Base-by-base conservation (phyloP, 164 flowering plant genomes). In the Akebia trifoliata region DNA sequence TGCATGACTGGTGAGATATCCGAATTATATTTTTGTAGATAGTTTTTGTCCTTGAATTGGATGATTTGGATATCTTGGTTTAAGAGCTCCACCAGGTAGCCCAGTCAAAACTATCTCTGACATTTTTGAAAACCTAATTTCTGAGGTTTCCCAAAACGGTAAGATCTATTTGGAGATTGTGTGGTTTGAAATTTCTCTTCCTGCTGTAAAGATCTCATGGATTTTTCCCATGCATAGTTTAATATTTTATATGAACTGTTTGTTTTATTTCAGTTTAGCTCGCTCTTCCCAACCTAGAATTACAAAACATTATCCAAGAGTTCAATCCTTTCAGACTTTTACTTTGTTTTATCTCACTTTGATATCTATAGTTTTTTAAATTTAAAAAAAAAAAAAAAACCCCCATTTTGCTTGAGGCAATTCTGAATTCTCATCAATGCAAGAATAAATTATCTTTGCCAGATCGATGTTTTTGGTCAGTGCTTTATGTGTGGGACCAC, bases 1-100 rank as follows among this genome's bases (percentile, higher is more conserved):
- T 82, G 59, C 98, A 93, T 68, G 78, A 93, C 61, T 93, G 98
- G 98, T 93, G 67, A 65, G 82, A 29, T 43, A n/a, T 8, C 36
- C 18, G 31, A 8, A 4, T 43, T 31, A 4, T 45, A 43, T 5
- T 29, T 35, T 6, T 15, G 14, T 44, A 32, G 31, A 47, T 54
- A 37, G 29, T 47, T 55, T n/a, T 24, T 47, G 29, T 39, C 11
- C 47, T 39, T 36, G 31, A 30, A 40, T 54, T 17, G 39, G 55
- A 37, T 43, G 26, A 5, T 40, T 42, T 24, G 44, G 30, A 3
- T 38, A 7, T 15, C 15, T 37, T 24, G 3, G 2, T 43, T 14
- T 18, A 31, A 18, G 38, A 32, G 37, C 20, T 50, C 25, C 25
- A n/a, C 8, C 14, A 24, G 31, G 12, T 28, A n/a, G 20, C 36